phyloP scores from a whole-genome alignment of 164 flowering plant genomes.

The Vitis cinerea region DNA sequence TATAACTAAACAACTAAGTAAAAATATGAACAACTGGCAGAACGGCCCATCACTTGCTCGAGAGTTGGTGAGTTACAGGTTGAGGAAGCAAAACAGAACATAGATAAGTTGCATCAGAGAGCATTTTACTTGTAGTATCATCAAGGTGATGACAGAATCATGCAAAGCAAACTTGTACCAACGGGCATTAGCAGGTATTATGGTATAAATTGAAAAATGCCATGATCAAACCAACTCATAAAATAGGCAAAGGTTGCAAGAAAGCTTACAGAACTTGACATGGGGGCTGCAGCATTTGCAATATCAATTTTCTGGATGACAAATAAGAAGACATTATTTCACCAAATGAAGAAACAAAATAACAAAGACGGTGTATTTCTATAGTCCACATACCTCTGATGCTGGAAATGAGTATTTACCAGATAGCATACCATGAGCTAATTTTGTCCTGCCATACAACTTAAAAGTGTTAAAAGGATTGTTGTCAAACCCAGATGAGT shows the following conservation, averaged over 20 bases:
- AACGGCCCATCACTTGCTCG: no score
- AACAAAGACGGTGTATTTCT: not conserved
- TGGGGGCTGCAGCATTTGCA: slow-evolving; percentile 34
- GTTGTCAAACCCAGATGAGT: not conserved
- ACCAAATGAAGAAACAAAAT: not conserved
- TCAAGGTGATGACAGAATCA: no score
- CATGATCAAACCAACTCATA: not conserved
- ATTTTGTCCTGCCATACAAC: slow-evolving; percentile 69
- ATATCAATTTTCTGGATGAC: slow-evolving; percentile 45
- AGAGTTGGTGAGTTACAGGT: no score
- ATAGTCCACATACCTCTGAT: slow-evolving; percentile 46
- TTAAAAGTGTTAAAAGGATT: not conserved
- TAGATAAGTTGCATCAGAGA: no score
- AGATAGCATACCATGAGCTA: slow-evolving; percentile 93
- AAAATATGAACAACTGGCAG: no score
- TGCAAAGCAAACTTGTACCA: no score
- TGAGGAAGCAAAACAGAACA: no score
- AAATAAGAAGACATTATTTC: slow-evolving; percentile 12
- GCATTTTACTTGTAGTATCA: no score
- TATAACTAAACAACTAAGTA: no score
- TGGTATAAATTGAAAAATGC: not conserved
- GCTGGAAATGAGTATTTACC: slow-evolving; percentile 84
- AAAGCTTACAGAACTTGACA: slow-evolving; percentile 51
- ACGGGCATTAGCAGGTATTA: not conserved
- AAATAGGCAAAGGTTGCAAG: not conserved